These are phyloP conservation scores for Epichloe brachyelytri DNA, from an alignment of 2,329 filamentous ascomycete species.

Conservation along the genomic window DNA sequence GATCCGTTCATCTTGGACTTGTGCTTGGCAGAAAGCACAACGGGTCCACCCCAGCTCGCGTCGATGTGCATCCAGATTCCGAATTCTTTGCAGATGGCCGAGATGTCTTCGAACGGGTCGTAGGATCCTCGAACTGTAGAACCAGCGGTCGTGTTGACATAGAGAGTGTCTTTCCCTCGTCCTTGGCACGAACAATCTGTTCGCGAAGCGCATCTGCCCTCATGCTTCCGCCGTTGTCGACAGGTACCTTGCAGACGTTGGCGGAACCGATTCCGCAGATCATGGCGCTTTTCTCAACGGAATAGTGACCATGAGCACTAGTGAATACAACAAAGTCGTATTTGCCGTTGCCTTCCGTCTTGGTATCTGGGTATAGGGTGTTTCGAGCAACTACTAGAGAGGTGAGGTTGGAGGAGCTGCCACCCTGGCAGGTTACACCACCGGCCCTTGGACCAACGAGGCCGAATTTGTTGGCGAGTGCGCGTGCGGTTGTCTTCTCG, in stretches of 20 bases:
- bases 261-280: slow-evolving; percentile 71
- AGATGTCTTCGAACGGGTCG: slow-evolving; percentile 63
- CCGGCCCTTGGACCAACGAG: slow-evolving; percentile 57
- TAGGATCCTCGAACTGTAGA: slow-evolving; percentile 88
- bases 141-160: slow-evolving; percentile 90
- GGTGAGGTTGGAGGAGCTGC: slow-evolving; percentile 71
- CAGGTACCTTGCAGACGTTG: slow-evolving; percentile 60
- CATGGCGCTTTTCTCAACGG: slow-evolving; percentile 86
- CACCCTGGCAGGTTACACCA: slow-evolving; percentile 69
- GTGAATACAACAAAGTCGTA: slow-evolving; percentile 74
- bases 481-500: slow-evolving; percentile 67
- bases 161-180: slow-evolving; percentile 66
- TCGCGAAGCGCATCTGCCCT: slow-evolving; percentile 49
- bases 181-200: slow-evolving; percentile 47
- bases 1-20: slow-evolving; percentile 53
- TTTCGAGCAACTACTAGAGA: slow-evolving; percentile 83
- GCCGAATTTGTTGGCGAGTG: slow-evolving; percentile 65
- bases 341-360: slow-evolving; percentile 53
- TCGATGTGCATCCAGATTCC: slow-evolving; percentile 89
- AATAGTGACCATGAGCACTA: slow-evolving; percentile 83
- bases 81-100: slow-evolving; percentile 55
- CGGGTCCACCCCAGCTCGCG: slow-evolving; percentile 78
- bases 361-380: slow-evolving; percentile 67
- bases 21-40: slow-evolving; percentile 60
- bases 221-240: slow-evolving; percentile 65